Evolutionary conservation across 129 eudicot genomes (phyloP).

Genomic region (Lactuca saligna): DNA sequence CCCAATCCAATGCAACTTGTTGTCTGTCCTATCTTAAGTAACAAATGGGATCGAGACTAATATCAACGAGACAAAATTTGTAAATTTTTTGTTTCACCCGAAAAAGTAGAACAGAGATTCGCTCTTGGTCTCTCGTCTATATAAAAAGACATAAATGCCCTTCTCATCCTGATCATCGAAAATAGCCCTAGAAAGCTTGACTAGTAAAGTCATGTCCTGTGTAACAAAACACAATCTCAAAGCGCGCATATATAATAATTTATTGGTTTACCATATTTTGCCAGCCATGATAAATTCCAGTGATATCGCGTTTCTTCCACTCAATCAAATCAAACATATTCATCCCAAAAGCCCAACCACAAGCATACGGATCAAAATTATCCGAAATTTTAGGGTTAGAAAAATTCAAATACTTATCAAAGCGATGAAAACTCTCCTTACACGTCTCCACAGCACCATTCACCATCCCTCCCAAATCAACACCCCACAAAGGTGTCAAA

Average conservation of each 20-base stretch:
- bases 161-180: background rate
- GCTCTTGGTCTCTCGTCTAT: background rate
- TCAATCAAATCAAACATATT: slow-evolving; percentile 88
- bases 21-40: background rate
- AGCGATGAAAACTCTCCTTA: slow-evolving; percentile 98
- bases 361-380: slow-evolving; percentile 86
- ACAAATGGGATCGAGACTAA: background rate
- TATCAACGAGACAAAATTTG: background rate
- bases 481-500: slow-evolving; percentile 82
- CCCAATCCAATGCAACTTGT: too few relatives aligned
- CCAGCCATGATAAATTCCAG: slow-evolving; percentile 98
- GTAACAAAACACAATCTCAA: background rate
- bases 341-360: slow-evolving; percentile 99
- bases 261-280: slow-evolving; percentile 60
- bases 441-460: slow-evolving; percentile 99
- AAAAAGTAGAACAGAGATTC: background rate
- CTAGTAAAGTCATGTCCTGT: too few relatives aligned
- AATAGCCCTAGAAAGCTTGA: background rate
- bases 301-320: slow-evolving; percentile 88
- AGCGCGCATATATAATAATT: background rate
- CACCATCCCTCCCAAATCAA: slow-evolving; percentile 92
- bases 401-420: slow-evolving; percentile 89
- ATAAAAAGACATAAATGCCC: background rate
- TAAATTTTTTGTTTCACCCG: background rate
- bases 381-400: slow-evolving; percentile 83